Base-by-base conservation (phyloP, 768 basidiomycete species). In the Trametes maxima region DNA sequence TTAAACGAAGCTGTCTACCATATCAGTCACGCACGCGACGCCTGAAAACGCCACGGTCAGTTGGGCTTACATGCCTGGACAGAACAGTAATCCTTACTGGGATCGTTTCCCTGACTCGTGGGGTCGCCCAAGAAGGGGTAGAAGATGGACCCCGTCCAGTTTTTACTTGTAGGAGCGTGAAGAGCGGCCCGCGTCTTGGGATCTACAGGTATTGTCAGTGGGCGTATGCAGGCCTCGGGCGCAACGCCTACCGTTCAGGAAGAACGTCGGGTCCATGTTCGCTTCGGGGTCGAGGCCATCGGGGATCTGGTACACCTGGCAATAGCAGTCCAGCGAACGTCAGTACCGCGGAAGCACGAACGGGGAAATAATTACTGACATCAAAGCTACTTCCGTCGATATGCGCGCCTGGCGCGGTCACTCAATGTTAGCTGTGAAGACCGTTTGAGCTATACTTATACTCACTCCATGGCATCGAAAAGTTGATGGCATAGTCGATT, bases 401-500 rank as follows among this genome's bases (percentile, higher is more conserved):
- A 8, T 51, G 50, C 6, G 56, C 47, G 22, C 37, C 16, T 47
- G 60, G 7, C 24, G 44, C 42, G 24, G 14, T 3, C 12, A 17
- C 45, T 17, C 2, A 11, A 14, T 14, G 3, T 39, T 28, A 46
- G 13, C 13, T 5, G 21, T 3, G 11, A 8, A 43, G 25, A 19
- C 22, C 21, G 10, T 17, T 51, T 43, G 12, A 12, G 4, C 11
- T 11, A 17, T 49, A 11, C 28, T 22, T 25, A 22, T 16, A 25
- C 76, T 21, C 39, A 77, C 75, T 72, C 82, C 81, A 83, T 1
- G 89, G 89, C 68, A 79, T 84, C 0, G 89, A 88, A 68, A 79
- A 90, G 68, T 91, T 92, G 60, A 84, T 53, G 16, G 88, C 86
- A 64, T 90, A 90, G 72, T 90, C 89, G 35, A 88, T 67, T 73